Evolutionary conservation across 495 filamentous ascomycete species (phyloP).

Genomic region (Penicillium subrubescens): DNA sequence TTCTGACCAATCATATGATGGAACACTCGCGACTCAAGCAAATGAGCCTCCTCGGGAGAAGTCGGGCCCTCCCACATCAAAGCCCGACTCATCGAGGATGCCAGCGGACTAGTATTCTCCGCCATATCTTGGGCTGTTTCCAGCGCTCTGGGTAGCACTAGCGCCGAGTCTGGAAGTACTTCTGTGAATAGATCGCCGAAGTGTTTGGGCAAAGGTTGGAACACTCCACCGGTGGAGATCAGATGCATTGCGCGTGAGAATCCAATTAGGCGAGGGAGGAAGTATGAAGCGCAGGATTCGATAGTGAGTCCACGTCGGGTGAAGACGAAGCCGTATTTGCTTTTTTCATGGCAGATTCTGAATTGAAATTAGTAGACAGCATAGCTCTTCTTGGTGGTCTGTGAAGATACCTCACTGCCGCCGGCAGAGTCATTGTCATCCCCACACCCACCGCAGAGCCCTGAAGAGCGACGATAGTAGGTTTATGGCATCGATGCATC

Average conservation of each 20-base stretch:
- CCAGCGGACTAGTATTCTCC: conserved; percentile 52
- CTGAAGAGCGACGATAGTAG: conserved; percentile 61
- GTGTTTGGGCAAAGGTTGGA: conserved; percentile 41
- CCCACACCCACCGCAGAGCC: conserved; percentile 64
- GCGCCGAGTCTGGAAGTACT: conserved; percentile 45
- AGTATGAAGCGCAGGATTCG: conserved; percentile 62
- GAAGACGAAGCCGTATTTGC: conserved; percentile 63
- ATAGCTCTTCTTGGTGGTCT: neutral
- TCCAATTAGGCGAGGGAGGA: conserved; percentile 61
- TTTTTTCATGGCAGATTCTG: conserved; percentile 46
- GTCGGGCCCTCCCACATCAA: conserved; percentile 55
- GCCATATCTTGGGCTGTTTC: conserved; percentile 56
- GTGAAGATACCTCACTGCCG: conserved; percentile 44
- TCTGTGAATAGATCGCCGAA: conserved; percentile 57
- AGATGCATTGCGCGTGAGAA: conserved; percentile 53
- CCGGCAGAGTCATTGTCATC: conserved; percentile 64
- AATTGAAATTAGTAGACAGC: neutral
- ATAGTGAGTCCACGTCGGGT: conserved; percentile 57
- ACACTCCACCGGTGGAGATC: conserved; percentile 36
- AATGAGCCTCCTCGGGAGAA: conserved; percentile 56
- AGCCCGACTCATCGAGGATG: conserved; percentile 54
- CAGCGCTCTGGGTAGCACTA: conserved; percentile 53
- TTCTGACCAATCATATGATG: conserved; percentile 51
- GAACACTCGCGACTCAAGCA: conserved; percentile 58
- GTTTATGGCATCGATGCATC: conserved; percentile 61